Percentiles rank a stretch among this genome's conserved stretches.
Evolutionary conservation across 441 rosid genomes (phyloP).

Genomic region (Jatropha multifida): DNA sequence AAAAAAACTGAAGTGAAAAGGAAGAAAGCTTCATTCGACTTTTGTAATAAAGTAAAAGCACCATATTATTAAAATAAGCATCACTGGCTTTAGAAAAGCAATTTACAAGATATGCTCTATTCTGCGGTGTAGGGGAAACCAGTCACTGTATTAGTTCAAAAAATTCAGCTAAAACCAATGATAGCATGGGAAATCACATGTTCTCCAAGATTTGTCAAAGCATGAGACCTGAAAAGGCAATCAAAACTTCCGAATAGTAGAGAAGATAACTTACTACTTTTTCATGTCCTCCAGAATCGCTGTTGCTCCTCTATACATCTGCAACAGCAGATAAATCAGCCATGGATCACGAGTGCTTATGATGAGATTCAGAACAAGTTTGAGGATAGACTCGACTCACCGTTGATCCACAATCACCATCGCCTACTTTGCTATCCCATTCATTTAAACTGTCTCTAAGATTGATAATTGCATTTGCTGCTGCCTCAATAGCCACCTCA

Average conservation of each 20-base stretch:
- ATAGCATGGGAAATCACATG: neutral
- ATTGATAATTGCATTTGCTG: constrained; percentile 60
- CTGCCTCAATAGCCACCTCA: constrained; percentile 89
- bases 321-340: constrained; percentile 29
- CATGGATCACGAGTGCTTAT: constrained; percentile 13
- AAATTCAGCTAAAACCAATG: neutral
- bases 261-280: constrained; percentile 51
- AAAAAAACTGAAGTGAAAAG: neutral
- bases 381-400: constrained; percentile 62
- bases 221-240: neutral
- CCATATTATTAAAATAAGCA: neutral
- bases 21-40: neutral
- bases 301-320: constrained; percentile 90
- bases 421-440: constrained; percentile 97
- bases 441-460: constrained; percentile 78
- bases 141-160: neutral
- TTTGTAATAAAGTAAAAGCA: neutral
- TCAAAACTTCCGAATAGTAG: constrained; percentile 15
- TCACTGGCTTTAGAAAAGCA: constrained; percentile 1
- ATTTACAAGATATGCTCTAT: neutral
- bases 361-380: constrained; percentile 15
- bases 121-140: neutral
- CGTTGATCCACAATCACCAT: constrained; percentile 97
- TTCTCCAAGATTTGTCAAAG: too few species aligned
- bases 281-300: constrained; percentile 88